Percentiles rank a stretch among this genome's conserved stretches.
These are phyloP conservation scores for Fraxinus excelsior DNA, from an alignment of 257 asterid genomes.

Conservation along the genomic window DNA sequence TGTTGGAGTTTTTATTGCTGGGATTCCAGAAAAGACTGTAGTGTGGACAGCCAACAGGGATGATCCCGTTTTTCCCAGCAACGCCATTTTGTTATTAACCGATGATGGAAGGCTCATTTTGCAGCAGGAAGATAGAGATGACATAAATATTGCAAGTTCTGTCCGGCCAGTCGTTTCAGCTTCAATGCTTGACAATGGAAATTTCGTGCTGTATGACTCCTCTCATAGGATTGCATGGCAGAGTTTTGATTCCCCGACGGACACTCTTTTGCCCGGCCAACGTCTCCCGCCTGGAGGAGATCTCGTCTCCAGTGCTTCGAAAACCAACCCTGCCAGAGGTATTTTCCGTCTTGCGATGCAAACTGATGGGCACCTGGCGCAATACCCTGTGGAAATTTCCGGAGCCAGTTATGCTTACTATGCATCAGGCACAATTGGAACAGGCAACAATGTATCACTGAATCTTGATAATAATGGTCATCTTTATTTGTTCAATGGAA, in stretches of 20 bases:
- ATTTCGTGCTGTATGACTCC: slow-evolving; percentile 46
- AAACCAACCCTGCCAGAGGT: slow-evolving; percentile 29
- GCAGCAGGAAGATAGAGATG: slow-evolving; percentile 13
- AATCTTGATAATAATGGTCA: too few relatives aligned
- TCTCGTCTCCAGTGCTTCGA: slow-evolving; percentile 45
- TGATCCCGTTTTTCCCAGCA: slow-evolving; percentile 24
- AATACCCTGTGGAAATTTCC: too few relatives aligned
- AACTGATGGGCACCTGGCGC: too few relatives aligned
- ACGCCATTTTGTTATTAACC: slow-evolving; percentile 24
- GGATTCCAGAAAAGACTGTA: slow-evolving; percentile 8
- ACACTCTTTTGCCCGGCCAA: slow-evolving; percentile 49
- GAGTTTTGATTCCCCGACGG: slow-evolving; percentile 54
- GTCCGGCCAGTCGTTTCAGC: neutral
- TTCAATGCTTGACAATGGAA: slow-evolving; percentile 52
- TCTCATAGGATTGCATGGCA: slow-evolving; percentile 37
- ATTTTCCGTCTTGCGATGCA: slow-evolving; percentile 20
- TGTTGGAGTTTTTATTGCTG: slow-evolving; percentile 30
- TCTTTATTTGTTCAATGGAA: too few relatives aligned
- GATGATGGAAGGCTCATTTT: slow-evolving; percentile 40
- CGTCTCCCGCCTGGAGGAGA: slow-evolving; percentile 13
- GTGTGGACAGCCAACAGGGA: slow-evolving; percentile 39
- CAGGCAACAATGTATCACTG: too few relatives aligned
- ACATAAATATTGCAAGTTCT: too few relatives aligned
- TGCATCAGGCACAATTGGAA: too few relatives aligned
- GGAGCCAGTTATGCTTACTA: too few relatives aligned